phyloP scores from a whole-genome alignment of 352 stramenopile genomes.

The Ophiocytium majus region DNA sequence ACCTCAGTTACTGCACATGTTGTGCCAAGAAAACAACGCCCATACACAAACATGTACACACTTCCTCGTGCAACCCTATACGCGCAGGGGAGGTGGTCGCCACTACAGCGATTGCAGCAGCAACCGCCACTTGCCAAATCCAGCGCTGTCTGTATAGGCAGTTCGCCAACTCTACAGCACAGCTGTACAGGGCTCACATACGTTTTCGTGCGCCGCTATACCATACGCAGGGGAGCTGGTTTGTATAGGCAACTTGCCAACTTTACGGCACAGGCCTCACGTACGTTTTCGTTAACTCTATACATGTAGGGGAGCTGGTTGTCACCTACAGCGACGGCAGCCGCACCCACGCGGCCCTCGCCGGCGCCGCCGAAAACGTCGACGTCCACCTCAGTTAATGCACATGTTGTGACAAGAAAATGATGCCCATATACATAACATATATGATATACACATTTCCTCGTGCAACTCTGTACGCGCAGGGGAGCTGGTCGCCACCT shows the following conservation, averaged over 20 bases:
- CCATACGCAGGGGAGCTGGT: too few relatives aligned
- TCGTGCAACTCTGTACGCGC: too few relatives aligned
- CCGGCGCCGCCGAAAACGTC: slow-evolving; percentile 73
- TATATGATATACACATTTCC: neutral
- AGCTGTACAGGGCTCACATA: too few relatives aligned
- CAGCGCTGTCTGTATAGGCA: too few relatives aligned
- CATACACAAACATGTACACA: neutral
- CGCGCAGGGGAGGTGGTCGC: slow-evolving; percentile 76
- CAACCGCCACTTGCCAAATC: too few relatives aligned
- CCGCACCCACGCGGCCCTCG: slow-evolving; percentile 65
- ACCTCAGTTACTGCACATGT: slow-evolving; percentile 66
- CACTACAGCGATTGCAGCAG: slow-evolving; percentile 73
- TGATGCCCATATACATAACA: neutral
- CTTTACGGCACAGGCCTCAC: too few relatives aligned
- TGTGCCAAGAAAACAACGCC: neutral
- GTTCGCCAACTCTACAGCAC: too few relatives aligned
- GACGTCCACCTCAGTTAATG: too few relatives aligned
- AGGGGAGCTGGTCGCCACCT: slow-evolving; percentile 74
- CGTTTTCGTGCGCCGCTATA: too few relatives aligned
- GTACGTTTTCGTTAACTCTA: too few relatives aligned
- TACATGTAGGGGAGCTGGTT: slow-evolving; percentile 72
- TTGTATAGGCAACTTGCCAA: too few relatives aligned
- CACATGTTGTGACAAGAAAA: neutral
- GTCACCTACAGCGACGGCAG: slow-evolving; percentile 75
- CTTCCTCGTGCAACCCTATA: slow-evolving; percentile 58